phyloP scores from a whole-genome alignment of 2,329 filamentous ascomycete species.

The Aspergillus novofumigatus region DNA sequence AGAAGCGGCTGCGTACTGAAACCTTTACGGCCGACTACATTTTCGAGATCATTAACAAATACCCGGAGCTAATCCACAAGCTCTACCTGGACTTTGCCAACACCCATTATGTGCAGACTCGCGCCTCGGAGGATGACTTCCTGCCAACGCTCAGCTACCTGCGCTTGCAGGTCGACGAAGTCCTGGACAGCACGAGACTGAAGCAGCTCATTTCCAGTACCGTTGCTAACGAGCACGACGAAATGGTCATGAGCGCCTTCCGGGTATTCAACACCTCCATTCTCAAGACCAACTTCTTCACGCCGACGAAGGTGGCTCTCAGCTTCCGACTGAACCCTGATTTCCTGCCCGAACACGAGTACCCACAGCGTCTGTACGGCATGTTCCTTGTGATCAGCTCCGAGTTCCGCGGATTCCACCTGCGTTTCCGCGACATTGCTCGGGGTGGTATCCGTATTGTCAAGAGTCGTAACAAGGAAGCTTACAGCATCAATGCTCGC shows the following conservation, averaged over 20 bases:
- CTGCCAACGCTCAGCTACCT: slow-evolving; percentile 66
- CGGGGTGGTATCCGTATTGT: slow-evolving; percentile 97
- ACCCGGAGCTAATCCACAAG: slow-evolving; percentile 79
- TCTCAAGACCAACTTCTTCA: slow-evolving; percentile 97
- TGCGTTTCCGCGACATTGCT: slow-evolving; percentile 94
- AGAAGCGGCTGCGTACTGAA: slow-evolving; percentile 89
- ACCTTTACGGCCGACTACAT: slow-evolving; percentile 99
- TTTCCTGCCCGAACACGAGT: slow-evolving; percentile 88
- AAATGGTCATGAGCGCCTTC: slow-evolving; percentile 97
- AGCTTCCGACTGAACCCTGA: slow-evolving; percentile 81
- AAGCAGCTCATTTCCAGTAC: slow-evolving; percentile 73
- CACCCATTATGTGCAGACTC: slow-evolving; percentile 70
- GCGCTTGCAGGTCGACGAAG: slow-evolving; percentile 63
- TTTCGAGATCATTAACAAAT: slow-evolving; percentile 88
- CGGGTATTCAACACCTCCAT: slow-evolving; percentile 90
- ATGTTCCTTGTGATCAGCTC: slow-evolving; percentile 99
- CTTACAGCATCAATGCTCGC: slow-evolving; percentile 92
- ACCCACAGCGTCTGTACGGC: slow-evolving; percentile 87
- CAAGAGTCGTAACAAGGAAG: slow-evolving; percentile 94
- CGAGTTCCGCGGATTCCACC: slow-evolving; percentile 94
- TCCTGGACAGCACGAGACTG: slow-evolving; percentile 70
- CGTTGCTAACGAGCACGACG: slow-evolving; percentile 89
- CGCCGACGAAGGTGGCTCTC: slow-evolving; percentile 94
- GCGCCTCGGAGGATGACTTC: slow-evolving; percentile 62
- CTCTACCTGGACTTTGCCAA: slow-evolving; percentile 90